Conservation (phyloP, 192 early-diverging fungal genomes). For the Entrophospora sp. region DNA sequence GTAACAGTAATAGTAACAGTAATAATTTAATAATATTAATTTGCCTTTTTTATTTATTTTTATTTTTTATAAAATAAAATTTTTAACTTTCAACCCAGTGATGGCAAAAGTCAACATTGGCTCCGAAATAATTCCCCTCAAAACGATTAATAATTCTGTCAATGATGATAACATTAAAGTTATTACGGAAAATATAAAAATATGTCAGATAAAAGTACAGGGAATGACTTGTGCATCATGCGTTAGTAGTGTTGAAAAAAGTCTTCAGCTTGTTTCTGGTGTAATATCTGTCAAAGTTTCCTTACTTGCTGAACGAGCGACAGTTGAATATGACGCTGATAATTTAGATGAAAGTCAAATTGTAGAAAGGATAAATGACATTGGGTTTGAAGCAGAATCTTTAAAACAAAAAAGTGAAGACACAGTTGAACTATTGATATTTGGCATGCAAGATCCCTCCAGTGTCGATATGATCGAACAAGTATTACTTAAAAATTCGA, state of each 20-base stretch:
- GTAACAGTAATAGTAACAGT: too few relatives aligned
- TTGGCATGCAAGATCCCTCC: slow-evolving; percentile 86
- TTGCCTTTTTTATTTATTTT: too few relatives aligned
- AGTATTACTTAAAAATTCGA: slow-evolving; percentile 43
- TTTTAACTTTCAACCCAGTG: too few relatives aligned
- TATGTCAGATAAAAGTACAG: slow-evolving; percentile 56
- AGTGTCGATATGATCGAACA: slow-evolving; percentile 77
- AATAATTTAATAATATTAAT: too few relatives aligned
- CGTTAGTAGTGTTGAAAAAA: slow-evolving; percentile 76
- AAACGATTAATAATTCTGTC: too few relatives aligned
- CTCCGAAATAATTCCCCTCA: too few relatives aligned
- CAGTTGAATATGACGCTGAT: slow-evolving; percentile 53
- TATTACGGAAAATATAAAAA: slow-evolving; percentile 3
- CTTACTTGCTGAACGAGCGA: slow-evolving; percentile 73
- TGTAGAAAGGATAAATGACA: slow-evolving; percentile 54
- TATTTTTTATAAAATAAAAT: too few relatives aligned
- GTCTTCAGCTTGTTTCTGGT: slow-evolving; percentile 47
- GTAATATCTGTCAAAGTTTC: slow-evolving; percentile 72
- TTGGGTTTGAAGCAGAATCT: slow-evolving; percentile 64
- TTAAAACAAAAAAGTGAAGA: slow-evolving; percentile 42
- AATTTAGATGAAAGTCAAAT: slow-evolving; percentile 39
- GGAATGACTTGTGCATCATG: slow-evolving; percentile 98
- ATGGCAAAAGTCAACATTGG: too few relatives aligned
- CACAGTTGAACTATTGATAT: slow-evolving; percentile 68
- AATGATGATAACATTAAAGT: too few relatives aligned